A percentile compares a stretch with the other conserved stretches of the same genome.
phyloP scores from a whole-genome alignment of 2,329 filamentous ascomycete genomes.

The Ilyonectria robusta region DNA sequence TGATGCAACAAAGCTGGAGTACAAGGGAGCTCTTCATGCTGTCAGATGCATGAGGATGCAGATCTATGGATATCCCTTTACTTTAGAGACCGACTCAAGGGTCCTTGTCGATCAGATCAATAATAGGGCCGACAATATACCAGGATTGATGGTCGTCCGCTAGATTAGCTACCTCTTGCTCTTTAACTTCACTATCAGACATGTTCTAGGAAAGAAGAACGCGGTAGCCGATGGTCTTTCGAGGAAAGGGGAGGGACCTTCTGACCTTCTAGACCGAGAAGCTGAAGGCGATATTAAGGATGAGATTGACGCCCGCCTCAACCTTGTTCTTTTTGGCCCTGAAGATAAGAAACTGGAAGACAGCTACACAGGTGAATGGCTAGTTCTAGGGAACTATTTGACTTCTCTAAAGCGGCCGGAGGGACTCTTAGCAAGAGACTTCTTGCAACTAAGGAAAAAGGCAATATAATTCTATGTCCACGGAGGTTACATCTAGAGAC shows the following conservation, averaged over 20 bases:
- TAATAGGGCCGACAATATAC: not conserved
- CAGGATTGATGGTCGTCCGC: not conserved
- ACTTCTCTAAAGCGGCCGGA: too few relatives aligned
- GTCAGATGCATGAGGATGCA: not conserved
- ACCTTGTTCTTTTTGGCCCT: too few relatives aligned
- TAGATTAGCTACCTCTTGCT: not conserved
- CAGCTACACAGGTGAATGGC: too few relatives aligned
- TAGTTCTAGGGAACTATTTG: too few relatives aligned
- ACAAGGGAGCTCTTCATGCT: not conserved
- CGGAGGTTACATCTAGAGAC: too few relatives aligned
- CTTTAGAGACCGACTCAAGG: not conserved
- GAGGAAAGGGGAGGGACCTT: not conserved
- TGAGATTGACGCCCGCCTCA: not conserved
- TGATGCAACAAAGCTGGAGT: not conserved
- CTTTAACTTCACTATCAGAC: not conserved
- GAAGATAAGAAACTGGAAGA: too few relatives aligned
- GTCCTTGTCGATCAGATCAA: not conserved
- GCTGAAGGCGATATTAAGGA: not conserved
- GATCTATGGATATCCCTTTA: not conserved
- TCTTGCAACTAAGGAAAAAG: too few relatives aligned
- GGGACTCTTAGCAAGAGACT: too few relatives aligned
- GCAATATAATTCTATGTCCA: not conserved
- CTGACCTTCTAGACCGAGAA: not conserved
- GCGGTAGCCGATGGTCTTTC: not conserved
- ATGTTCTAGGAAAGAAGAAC: too few relatives aligned